Evolutionary conservation across 306 rosid species (phyloP).

Genomic region (Inga leiocalycina): DNA sequence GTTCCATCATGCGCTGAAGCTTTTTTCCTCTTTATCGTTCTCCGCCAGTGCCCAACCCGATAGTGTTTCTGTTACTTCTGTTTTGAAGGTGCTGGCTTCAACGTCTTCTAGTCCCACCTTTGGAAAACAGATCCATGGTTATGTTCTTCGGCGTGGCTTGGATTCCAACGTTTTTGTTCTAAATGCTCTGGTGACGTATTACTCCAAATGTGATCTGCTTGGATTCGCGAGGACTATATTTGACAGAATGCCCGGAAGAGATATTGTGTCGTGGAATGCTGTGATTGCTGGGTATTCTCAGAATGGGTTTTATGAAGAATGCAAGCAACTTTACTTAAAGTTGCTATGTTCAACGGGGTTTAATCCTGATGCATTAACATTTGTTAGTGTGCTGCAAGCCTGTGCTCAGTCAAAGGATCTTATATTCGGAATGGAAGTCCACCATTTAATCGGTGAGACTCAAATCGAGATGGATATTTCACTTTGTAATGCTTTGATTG

Average conservation of each 20-base stretch:
- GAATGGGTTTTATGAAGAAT: slow-evolving; percentile 61
- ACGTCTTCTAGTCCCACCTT: slow-evolving; percentile 29
- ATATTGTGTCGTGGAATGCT: slow-evolving; percentile 84
- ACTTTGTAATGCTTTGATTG: slow-evolving; percentile 71
- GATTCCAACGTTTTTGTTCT: slow-evolving; percentile 63
- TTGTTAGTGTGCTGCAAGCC: slow-evolving; percentile 77
- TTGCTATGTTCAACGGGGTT: slow-evolving; percentile 47
- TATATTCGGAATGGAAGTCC: slow-evolving; percentile 68
- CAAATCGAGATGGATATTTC: slow-evolving; percentile 55
- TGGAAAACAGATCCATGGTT: slow-evolving; percentile 62
- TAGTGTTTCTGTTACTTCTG: slow-evolving; percentile 56
- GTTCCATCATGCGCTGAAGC: slow-evolving; percentile 50
- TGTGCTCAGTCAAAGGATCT: slow-evolving; percentile 88
- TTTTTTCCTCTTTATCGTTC: slow-evolving; percentile 51
- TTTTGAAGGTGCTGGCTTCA: slow-evolving; percentile 61
- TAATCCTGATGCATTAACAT: slow-evolving; percentile 59
- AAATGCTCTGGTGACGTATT: slow-evolving; percentile 67
- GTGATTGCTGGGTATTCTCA: slow-evolving; percentile 89
- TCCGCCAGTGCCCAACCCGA: slow-evolving; percentile 47
- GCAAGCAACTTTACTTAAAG: slow-evolving; percentile 62
- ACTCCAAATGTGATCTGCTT: slow-evolving; percentile 65
- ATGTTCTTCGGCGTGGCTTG: slow-evolving; percentile 48
- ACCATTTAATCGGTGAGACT: slow-evolving; percentile 47
- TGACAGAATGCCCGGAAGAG: slow-evolving; percentile 57
- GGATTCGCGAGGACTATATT: slow-evolving; percentile 61